These are phyloP conservation scores for Thuidium tamariscinum DNA, from an alignment of 225 moss, liverwort and hornwort genomes.

Conservation along the genomic window DNA sequence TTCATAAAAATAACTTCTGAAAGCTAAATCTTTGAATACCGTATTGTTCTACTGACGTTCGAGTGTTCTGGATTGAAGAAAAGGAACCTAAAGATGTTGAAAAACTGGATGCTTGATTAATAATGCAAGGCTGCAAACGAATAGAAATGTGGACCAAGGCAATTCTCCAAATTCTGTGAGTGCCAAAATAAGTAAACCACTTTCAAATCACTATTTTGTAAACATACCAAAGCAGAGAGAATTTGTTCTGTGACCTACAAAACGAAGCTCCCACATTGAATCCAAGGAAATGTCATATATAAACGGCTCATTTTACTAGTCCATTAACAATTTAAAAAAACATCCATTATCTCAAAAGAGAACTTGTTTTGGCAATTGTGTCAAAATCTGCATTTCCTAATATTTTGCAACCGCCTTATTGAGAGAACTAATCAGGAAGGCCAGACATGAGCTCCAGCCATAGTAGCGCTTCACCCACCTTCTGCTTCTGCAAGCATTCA, in stretches of 20 bases:
- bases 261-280: neutral
- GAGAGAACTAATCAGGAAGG: neutral
- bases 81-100: neutral
- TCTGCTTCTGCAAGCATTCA: slow-evolving; percentile 36
- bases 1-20: neutral
- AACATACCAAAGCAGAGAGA: neutral
- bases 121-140: neutral
- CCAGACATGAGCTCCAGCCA: slow-evolving; percentile 48
- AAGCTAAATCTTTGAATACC: neutral
- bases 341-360: neutral
- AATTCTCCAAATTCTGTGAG: neutral
- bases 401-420: neutral
- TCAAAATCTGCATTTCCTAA: neutral
- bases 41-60: no score
- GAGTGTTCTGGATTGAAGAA: neutral
- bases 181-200: neutral
- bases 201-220: neutral
- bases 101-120: neutral
- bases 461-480: slow-evolving; percentile 35
- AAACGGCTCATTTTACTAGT: neutral
- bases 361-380: neutral
- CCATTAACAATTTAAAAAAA: neutral
- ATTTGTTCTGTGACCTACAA: neutral
- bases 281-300: neutral
- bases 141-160: neutral